phyloP scores from a whole-genome alignment of 148 eudicot genomes.

The Vaccinium myrtillus region DNA sequence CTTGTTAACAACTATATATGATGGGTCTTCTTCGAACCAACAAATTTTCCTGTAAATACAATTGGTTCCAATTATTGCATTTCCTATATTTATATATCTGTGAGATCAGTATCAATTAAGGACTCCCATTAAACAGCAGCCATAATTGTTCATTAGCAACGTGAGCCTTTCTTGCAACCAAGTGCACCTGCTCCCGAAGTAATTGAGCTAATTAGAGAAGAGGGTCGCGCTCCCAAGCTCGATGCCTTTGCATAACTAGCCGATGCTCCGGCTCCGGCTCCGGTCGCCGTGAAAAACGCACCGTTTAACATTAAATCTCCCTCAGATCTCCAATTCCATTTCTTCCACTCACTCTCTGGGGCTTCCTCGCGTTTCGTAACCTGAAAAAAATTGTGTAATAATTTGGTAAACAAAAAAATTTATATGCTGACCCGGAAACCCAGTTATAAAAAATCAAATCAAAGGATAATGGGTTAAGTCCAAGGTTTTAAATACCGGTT shows the following conservation, averaged over 20 bases:
- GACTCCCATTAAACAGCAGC: neutral
- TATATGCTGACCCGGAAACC: neutral
- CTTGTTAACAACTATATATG: neutral
- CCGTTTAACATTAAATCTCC: slow-evolving; percentile 62
- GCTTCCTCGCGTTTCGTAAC: slow-evolving; percentile 62
- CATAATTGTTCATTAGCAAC: slow-evolving; percentile 34
- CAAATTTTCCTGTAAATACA: neutral
- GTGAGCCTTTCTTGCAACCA: slow-evolving; percentile 46
- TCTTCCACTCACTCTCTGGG: slow-evolving; percentile 44
- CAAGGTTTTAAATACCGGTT: no score
- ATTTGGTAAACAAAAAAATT: neutral
- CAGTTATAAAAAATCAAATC: neutral
- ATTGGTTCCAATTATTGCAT: slow-evolving; percentile 4
- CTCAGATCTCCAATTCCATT: slow-evolving; percentile 76
- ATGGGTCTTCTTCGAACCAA: neutral
- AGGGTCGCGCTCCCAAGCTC: slow-evolving; percentile 57
- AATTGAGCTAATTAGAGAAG: slow-evolving; percentile 47
- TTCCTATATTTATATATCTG: neutral
- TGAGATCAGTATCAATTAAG: neutral
- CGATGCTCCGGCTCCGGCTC: slow-evolving; percentile 39
- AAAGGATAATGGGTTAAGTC: neutral
- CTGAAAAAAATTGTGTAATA: slow-evolving; percentile 18
- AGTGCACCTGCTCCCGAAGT: slow-evolving; percentile 56
- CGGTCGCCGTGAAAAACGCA: slow-evolving; percentile 55
- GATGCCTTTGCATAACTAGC: slow-evolving; percentile 60